A percentile compares a stretch with the other conserved stretches of the same genome.
These are phyloP conservation scores for Pestalotiopsis sp. DNA, from an alignment of 2,329 filamentous ascomycete genomes.

Conservation along the genomic window DNA sequence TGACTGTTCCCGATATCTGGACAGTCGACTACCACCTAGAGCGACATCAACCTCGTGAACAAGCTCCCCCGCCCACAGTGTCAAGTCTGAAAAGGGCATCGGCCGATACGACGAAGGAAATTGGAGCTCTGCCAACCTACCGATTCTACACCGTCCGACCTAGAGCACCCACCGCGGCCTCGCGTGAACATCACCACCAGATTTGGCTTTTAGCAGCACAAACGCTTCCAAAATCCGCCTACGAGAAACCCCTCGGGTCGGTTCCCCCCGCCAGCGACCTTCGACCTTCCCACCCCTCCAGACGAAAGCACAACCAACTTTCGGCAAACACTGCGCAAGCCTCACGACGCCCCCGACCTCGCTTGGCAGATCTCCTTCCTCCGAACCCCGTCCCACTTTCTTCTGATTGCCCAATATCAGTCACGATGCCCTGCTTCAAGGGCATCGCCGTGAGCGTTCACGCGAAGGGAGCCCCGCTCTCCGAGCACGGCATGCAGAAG, in stretches of 20 bases:
- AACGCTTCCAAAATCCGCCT: not conserved
- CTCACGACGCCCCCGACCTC: not conserved
- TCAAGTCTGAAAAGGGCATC: not conserved
- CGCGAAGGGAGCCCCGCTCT: constrained; percentile 75
- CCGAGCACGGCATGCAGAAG: constrained; percentile 93
- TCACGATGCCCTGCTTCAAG: constrained; percentile 91
- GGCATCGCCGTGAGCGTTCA: constrained; percentile 98
- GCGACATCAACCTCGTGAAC: not conserved
- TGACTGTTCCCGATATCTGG: not conserved
- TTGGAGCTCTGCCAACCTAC: not conserved
- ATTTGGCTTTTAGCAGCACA: constrained; percentile 1
- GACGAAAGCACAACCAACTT: not conserved
- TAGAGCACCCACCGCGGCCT: not conserved
- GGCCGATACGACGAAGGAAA: not conserved
- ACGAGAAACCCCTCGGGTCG: not conserved
- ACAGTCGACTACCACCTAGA: not conserved
- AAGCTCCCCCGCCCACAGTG: not conserved
- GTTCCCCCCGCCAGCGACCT: not conserved
- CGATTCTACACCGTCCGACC: constrained; percentile 6
- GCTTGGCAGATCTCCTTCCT: not conserved
- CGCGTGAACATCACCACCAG: constrained; percentile 6
- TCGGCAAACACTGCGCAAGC: not conserved
- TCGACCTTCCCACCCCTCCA: not conserved
- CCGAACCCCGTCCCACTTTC: not conserved
- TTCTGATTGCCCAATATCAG: constrained; percentile 1